phyloP scores from a whole-genome alignment of 2,329 filamentous ascomycete genomes.

The Geoglossum cookeanum region DNA sequence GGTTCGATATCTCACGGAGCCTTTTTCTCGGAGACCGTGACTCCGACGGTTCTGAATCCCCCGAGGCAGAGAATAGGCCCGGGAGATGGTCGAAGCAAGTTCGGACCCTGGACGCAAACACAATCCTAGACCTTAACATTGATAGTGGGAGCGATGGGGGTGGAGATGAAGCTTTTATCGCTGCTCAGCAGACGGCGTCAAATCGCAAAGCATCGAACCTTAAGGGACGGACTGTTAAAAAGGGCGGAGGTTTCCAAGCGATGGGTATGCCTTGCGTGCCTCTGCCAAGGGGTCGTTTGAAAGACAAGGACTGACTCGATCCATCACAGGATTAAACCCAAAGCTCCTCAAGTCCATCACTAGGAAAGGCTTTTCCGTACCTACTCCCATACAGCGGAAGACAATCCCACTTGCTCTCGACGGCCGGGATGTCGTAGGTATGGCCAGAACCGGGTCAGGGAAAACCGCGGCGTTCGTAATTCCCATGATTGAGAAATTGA shows the following conservation, averaged over 20 bases:
- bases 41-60: constrained; percentile 28
- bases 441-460: constrained; percentile 96
- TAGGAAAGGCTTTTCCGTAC: constrained; percentile 85
- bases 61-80: constrained; percentile 32
- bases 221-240: constrained; percentile 75
- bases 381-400: constrained; percentile 93
- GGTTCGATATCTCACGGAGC: constrained; percentile 72
- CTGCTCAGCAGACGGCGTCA: constrained; percentile 64
- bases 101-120: constrained; percentile 39
- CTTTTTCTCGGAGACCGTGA: constrained; percentile 47
- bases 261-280: constrained; percentile 39
- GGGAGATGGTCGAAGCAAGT: constrained; percentile 17
- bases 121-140: constrained; percentile 26
- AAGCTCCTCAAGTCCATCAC: constrained; percentile 79
- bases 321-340: constrained; percentile 46
- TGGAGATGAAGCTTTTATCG: constrained; percentile 76
- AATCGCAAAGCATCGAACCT: constrained; percentile 71
- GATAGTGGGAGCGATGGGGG: constrained; percentile 37
- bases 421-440: constrained; percentile 89
- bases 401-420: constrained; percentile 83
- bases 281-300: neutral
- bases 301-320: constrained; percentile 3
- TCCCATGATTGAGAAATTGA: constrained; percentile 90
- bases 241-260: constrained; percentile 87
- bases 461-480: constrained; percentile 98